These are phyloP conservation scores for Suillus cothurnatus DNA, from an alignment of 768 basidiomycete genomes.

Conservation along the genomic window DNA sequence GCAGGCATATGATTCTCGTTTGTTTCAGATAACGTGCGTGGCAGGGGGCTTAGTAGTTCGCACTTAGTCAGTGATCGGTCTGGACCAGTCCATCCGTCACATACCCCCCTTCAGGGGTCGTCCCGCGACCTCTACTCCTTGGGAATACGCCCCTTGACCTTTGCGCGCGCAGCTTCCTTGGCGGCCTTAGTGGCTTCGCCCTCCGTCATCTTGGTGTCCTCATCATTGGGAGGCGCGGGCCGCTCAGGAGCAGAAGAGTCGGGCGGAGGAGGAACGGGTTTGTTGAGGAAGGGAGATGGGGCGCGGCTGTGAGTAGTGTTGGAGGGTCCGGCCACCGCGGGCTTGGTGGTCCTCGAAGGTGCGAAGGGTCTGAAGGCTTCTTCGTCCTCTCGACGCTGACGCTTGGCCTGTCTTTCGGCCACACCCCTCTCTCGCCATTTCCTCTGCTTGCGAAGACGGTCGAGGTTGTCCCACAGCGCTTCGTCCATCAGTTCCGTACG, in stretches of 20 bases:
- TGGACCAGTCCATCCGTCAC: background rate
- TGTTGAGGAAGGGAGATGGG: no score
- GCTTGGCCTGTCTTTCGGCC: background rate
- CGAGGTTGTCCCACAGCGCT: background rate
- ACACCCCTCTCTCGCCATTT: background rate
- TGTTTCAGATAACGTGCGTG: no score
- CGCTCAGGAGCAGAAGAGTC: fast-evolving
- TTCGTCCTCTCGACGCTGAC: background rate
- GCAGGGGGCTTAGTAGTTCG: no score
- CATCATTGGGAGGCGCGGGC: background rate
- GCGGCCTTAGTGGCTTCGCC: fast-evolving
- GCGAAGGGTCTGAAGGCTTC: background rate
- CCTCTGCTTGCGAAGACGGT: background rate
- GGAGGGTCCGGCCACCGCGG: background rate
- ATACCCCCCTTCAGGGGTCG: background rate
- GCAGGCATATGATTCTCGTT: no score
- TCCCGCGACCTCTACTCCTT: background rate
- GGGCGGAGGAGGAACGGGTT: no score
- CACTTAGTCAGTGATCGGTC: background rate
- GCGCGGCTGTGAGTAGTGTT: no score
- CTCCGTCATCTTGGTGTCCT: background rate
- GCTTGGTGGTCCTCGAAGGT: background rate
- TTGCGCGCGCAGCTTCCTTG: background rate
- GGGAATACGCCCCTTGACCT: background rate
- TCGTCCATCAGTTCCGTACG: background rate